Evolutionary conservation across 345 rosid species (phyloP), one percentile per base, ranked within the genome.

Genomic region (Populus pruinosa): DNA sequence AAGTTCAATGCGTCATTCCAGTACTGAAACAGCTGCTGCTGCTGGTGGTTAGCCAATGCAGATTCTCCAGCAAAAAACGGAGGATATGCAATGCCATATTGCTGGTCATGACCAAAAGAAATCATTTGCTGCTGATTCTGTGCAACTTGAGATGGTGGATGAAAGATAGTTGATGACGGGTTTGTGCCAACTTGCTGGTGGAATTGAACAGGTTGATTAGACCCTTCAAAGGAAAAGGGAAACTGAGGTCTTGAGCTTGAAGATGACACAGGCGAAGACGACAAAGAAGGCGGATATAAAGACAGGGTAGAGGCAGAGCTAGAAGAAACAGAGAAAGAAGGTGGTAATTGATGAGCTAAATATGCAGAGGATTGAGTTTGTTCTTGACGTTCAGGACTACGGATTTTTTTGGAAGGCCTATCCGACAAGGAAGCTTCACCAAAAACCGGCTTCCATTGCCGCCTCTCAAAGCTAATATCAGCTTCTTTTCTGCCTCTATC

Each of bases 1-100:
- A 91, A 77, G 80, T 87, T 94, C 83, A 88, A 41, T 29, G 89
- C 82, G 39, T 89, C 89, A 63, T 84, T 85, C 90, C 94, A 91
- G 74, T 86, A 85, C 80, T 84, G 93, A 82, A 89, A 76, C 74
- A 92, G 76, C 77, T 90, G 87, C 23, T 74, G 83, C 6, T 72
- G 80, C 3, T 41, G 44, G 0, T 83, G 87, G 44, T 84, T 86
- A 18, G 76, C 72, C 25, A 78, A 20, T 27, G 84, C 73, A 6
- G 82, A 53, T 56, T 83, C 89, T 31, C 82, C 79, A 0, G 76
- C 73, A n/a, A 85, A 76, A 75, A 73, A 84, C 11, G 82, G 87
- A 23, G 88, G 86, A 53, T 85, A 80, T 55, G 69, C 23, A 23
- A 67, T 53, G 36, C 75, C 69, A 65, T 67, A 79, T 44, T 83